A percentile compares a stretch with the other conserved stretches of the same genome.
Evolutionary conservation across 768 basidiomycete species (phyloP).

Genomic region (Trametes gibbosa): DNA sequence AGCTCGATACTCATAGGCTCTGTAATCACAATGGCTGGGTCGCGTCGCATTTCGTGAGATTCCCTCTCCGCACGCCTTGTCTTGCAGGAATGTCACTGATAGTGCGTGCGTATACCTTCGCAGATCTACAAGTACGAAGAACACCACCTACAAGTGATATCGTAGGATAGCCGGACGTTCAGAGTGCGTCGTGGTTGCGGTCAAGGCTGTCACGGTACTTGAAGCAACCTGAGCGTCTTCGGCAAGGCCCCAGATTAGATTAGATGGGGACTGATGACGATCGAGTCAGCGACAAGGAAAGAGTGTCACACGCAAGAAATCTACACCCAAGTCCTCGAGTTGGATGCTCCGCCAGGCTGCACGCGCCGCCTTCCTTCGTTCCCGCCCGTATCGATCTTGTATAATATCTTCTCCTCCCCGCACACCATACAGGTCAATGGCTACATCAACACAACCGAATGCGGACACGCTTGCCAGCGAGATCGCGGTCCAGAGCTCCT

Average conservation of each 20-base stretch:
- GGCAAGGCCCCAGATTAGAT: slow-evolving; percentile 14
- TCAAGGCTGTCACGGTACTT: neutral
- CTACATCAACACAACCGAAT: slow-evolving; percentile 29
- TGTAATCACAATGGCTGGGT: too few relatives aligned
- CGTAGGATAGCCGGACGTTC: too few relatives aligned
- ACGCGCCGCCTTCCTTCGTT: slow-evolving; percentile 5
- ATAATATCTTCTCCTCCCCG: slow-evolving; percentile 3
- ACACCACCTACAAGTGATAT: too few relatives aligned
- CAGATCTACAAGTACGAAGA: too few relatives aligned
- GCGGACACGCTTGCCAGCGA: slow-evolving; percentile 48
- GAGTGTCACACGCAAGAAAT: slow-evolving; percentile 16
- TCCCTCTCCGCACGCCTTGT: too few relatives aligned
- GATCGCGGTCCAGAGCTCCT: slow-evolving; percentile 51
- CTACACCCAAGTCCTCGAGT: slow-evolving; percentile 3
- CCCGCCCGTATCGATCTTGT: slow-evolving; percentile 11
- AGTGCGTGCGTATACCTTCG: too few relatives aligned
- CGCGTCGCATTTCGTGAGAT: too few relatives aligned
- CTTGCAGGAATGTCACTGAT: too few relatives aligned
- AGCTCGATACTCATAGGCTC: too few relatives aligned
- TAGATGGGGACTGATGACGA: slow-evolving; percentile 7
- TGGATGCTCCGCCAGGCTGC: slow-evolving; percentile 16
- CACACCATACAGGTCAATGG: slow-evolving; percentile 30
- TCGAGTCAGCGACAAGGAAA: slow-evolving; percentile 13
- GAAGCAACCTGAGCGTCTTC: too few relatives aligned
- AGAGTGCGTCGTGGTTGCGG: neutral